These are phyloP conservation scores for Trichocladium antarcticum DNA, from an alignment of 495 filamentous ascomycete species.

Conservation along the genomic window DNA sequence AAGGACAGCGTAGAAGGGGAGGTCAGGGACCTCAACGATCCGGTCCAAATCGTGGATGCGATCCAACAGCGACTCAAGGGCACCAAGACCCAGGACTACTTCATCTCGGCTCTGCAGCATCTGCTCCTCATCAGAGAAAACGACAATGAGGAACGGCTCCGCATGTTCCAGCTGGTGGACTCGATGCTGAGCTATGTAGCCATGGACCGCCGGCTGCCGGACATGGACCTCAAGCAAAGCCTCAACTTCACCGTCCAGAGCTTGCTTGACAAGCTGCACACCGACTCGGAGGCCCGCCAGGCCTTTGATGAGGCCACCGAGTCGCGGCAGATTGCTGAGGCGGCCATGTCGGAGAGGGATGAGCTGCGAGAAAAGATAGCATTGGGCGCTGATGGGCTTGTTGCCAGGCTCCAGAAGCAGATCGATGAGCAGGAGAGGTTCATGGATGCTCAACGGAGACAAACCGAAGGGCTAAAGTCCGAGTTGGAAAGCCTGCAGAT, in stretches of 20 bases:
- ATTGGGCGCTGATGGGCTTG: slow-evolving; percentile 84
- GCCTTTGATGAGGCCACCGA: slow-evolving; percentile 83
- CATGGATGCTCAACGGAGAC: slow-evolving; percentile 77
- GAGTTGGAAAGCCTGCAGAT: slow-evolving; percentile 81
- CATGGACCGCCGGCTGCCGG: slow-evolving; percentile 91
- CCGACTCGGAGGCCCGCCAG: slow-evolving; percentile 85
- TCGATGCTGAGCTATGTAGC: slow-evolving; percentile 97
- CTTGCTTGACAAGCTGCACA: slow-evolving; percentile 88
- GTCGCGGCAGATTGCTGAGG: slow-evolving; percentile 82
- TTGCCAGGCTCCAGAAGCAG: slow-evolving; percentile 85
- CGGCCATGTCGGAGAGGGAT: slow-evolving; percentile 90
- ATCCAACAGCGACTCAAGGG: slow-evolving; percentile 80
- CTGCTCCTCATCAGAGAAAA: slow-evolving; percentile 88
- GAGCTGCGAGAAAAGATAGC: slow-evolving; percentile 90
- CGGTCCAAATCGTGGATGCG: slow-evolving; percentile 82
- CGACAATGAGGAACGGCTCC: slow-evolving; percentile 78
- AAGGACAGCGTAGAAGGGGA: slow-evolving; percentile 86
- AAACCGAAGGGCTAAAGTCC: slow-evolving; percentile 74
- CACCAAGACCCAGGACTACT: slow-evolving; percentile 83
- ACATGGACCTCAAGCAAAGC: slow-evolving; percentile 95
- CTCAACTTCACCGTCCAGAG: slow-evolving; percentile 96
- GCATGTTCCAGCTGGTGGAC: slow-evolving; percentile 97
- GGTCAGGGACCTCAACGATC: slow-evolving; percentile 88
- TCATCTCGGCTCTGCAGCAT: slow-evolving; percentile 90
- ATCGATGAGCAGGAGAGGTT: slow-evolving; percentile 83